phyloP scores from a whole-genome alignment of 257 asterid species.

The Plectranthus barbatus region DNA sequence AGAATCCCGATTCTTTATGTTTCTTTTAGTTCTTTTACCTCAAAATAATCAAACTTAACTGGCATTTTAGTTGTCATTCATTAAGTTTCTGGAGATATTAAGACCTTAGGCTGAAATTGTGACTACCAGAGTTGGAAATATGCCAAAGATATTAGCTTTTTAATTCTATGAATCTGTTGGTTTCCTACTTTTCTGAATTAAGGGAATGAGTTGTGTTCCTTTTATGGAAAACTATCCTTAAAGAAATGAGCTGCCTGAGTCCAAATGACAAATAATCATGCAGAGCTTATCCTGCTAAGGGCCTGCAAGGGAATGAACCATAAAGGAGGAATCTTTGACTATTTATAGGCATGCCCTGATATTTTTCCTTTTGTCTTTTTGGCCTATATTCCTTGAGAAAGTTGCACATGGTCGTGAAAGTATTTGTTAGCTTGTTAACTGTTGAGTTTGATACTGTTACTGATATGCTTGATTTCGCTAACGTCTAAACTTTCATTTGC shows the following conservation, averaged over 20 bases:
- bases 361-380: neutral
- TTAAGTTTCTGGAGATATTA: neutral
- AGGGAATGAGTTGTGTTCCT: neutral
- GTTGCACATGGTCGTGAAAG: neutral
- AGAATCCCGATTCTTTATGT: neutral
- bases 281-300: neutral
- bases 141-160: neutral
- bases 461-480: neutral
- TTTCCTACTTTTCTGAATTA: neutral
- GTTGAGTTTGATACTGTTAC: neutral
- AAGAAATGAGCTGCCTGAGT: neutral
- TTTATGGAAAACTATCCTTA: neutral
- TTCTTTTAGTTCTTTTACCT: neutral
- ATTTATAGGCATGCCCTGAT: constrained; percentile 1
- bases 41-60: neutral
- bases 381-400: neutral
- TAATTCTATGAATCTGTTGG: neutral
- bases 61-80: neutral
- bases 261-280: neutral
- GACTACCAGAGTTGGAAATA: neutral
- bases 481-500: neutral
- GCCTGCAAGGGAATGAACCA: neutral
- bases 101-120: neutral
- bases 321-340: neutral
- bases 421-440: neutral